Evolutionary conservation across 106 monocot species (phyloP), one percentile per base, ranked within the genome.

Genomic region (Xerophyta viscosa): DNA sequence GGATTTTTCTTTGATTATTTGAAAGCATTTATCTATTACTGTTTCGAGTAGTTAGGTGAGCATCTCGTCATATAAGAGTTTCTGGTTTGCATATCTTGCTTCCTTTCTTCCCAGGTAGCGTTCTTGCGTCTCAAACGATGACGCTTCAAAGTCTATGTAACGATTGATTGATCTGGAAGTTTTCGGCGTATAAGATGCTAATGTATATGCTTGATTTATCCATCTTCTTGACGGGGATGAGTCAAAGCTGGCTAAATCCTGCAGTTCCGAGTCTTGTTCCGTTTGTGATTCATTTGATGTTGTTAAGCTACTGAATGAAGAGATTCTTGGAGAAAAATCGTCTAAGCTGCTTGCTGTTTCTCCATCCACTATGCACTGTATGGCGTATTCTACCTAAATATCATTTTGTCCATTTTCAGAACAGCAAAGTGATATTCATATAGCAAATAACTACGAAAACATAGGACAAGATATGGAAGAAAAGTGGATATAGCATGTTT

Each of bases 61-160:
- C 71, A 71, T 71, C 64, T 71, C 71, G 52, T 64, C 24, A 27
- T 71, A 71, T 21, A 49, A 24, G 10, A 71, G 9, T 22, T 37
- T 20, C 12, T 36, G 33, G 11, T 54, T 63, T 45, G 17, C 30
- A 41, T 28, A 23, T 56, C 46, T 70, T 46, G 11, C 55, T 42
- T 15, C 50, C 39, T n/a, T n/a, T n/a, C 14, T 49, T 3, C 41
- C 24, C 29, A 36, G 5, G 11, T 36, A 11, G 5, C 11, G 5
- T 36, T 36, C 33, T 5, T 36, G 5, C 11, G 5, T 36, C 5
- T 36, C 7, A 36, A 11, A 36, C 11, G 11, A 36, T 11, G 33
- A 36, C 11, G 7, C 33, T 6, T 36, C 33, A 36, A 36, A 36
- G 33, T 36, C 7, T 36, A 6, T 36, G 33, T 11, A 5, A 36